phyloP scores from a whole-genome alignment of 2,329 filamentous ascomycete genomes.

The Colletotrichum musae region DNA sequence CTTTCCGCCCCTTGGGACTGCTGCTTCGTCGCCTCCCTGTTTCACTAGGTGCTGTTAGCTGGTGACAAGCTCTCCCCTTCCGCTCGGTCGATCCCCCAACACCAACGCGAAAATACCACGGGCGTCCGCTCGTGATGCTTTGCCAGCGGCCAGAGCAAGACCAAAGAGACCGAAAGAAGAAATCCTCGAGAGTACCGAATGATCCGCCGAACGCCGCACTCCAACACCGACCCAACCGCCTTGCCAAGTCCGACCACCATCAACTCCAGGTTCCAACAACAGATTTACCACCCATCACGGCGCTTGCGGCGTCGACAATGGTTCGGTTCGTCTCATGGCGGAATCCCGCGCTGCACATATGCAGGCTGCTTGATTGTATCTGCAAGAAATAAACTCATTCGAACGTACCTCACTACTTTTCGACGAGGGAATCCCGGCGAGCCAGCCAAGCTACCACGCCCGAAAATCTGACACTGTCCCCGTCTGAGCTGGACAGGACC shows the following conservation, averaged over 20 bases:
- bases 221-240: not conserved
- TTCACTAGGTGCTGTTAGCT: slow-evolving; percentile 33
- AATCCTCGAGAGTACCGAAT: slow-evolving; percentile 4
- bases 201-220: slow-evolving; percentile 5
- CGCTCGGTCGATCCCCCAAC: slow-evolving; percentile 34
- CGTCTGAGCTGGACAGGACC: slow-evolving; percentile 31
- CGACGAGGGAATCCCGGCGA: slow-evolving; percentile 29
- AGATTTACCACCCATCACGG: not conserved
- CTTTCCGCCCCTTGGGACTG: not conserved
- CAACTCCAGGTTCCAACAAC: not conserved
- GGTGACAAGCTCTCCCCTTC: slow-evolving; percentile 25
- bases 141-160: not conserved
- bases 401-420: slow-evolving; percentile 27
- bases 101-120: not conserved
- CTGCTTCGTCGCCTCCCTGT: slow-evolving; percentile 12
- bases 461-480: slow-evolving; percentile 24
- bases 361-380: slow-evolving; percentile 15
- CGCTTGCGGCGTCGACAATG: not conserved
- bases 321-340: slow-evolving; percentile 37
- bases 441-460: slow-evolving; percentile 16
- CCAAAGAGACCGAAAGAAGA: not conserved
- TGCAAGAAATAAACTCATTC: slow-evolving; percentile 27
- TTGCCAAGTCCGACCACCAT: not conserved
- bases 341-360: slow-evolving; percentile 16
- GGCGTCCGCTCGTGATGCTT: slow-evolving; percentile 18